Base-by-base conservation (phyloP, 805 yeast species). In the Ogataea sp. region DNA sequence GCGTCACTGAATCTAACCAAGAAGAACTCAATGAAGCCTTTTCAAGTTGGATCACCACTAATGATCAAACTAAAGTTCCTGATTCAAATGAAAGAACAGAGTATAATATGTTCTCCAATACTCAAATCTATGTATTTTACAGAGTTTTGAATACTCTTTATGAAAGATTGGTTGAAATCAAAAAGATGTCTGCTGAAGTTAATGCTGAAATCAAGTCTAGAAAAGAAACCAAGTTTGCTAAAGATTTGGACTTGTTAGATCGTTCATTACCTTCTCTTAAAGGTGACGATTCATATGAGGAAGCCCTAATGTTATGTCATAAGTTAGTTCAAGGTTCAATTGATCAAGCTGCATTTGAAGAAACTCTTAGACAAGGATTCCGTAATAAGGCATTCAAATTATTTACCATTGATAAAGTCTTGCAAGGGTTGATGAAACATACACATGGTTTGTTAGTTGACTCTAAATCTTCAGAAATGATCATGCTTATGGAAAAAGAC, bases 281-380 rank as follows among this genome's bases (percentile, higher is more conserved):
- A 27, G 86, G 84, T 15, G 70, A 70, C 20, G 77, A 80, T 52
- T 79, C 86, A 28, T 93, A 93, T 59, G 65, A 70, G 27, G 96
- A 90, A 59, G 73, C 87, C n/a, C 65, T 93, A 42, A 68, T 66
- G 3, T 68, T 93, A 40, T 76, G 94, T 42, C 86, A 78, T 47
- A 75, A 78, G 46, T 67, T 87, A 38, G 82, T 93, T 47, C 93
- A 86, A 48, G 95, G 95, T 23, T 93, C 87, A 28, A 64, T 93
- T 36, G 99, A 93, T 54, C 95, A 86, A 46, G 93, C 83, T 59
- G 80, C 88, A 83, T 94, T 84, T 59, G 99, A 93, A 65, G 98
- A 93, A 61, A 75, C 95, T 15, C 64, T 93, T 43, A 85, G 99
- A 46, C 97, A 90, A 67, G 96, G 94, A 0, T 93, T 84, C 65